These are phyloP conservation scores for Chamaecrista fasciculata DNA, from an alignment of 306 rosid species.

Conservation along the genomic window DNA sequence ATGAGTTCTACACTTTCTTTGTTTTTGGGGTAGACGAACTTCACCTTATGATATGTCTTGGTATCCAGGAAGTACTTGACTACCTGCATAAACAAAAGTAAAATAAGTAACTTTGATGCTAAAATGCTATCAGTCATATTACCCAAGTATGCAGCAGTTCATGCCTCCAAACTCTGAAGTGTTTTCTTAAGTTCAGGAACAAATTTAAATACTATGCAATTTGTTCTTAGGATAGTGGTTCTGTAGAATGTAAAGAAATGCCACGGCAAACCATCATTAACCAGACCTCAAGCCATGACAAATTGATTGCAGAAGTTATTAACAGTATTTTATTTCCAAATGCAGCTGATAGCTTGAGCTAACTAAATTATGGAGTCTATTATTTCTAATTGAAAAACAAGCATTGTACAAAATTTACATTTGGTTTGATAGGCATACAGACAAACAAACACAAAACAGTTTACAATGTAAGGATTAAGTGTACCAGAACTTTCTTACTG, in stretches of 20 bases:
- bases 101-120: neutral
- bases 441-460: neutral
- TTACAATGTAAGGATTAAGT: neutral
- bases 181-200: neutral
- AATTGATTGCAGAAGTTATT: neutral
- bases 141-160: neutral
- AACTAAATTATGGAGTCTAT: neutral
- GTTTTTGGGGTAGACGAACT: constrained; percentile 75
- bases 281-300: neutral
- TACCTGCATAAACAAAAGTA: constrained; percentile 48
- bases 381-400: neutral
- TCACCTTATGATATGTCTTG: constrained; percentile 86
- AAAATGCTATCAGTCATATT: neutral
- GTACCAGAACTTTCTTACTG: neutral
- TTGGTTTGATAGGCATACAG: neutral
- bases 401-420: constrained; percentile 4
- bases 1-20: constrained; percentile 82
- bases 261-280: neutral
- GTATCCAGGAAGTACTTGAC: constrained; percentile 82
- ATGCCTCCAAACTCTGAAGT: neutral
- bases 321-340: neutral
- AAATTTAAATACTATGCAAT: neutral
- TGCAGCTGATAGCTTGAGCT: neutral
- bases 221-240: constrained; percentile 35
- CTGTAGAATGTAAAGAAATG: constrained; percentile 42